A percentile compares a stretch with the other conserved stretches of the same genome.
Evolutionary conservation across 2,329 filamentous ascomycete species (phyloP).

Genomic region (Aotearoamyces nothofagi): DNA sequence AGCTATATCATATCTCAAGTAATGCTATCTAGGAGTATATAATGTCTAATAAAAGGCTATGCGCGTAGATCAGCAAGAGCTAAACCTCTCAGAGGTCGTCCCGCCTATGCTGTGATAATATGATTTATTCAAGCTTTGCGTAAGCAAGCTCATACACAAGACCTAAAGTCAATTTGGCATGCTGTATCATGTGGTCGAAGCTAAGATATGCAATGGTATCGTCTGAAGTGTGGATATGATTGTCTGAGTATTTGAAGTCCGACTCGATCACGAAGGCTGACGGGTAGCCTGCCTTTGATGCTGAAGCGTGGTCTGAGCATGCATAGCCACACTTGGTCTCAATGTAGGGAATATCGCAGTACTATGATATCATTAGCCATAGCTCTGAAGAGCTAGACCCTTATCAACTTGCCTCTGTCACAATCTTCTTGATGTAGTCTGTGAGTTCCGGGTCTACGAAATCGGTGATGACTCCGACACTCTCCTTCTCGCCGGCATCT

Average conservation of each 20-base stretch:
- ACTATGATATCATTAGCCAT: no score
- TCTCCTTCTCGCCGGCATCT: conserved; percentile 68
- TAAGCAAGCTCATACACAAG: conserved; percentile 76
- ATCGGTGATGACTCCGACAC: conserved; percentile 84
- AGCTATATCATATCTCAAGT: no score
- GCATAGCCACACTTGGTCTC: conserved; percentile 84
- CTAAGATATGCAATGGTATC: conserved; percentile 58
- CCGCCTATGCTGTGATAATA: no score
- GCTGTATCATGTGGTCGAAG: conserved; percentile 86
- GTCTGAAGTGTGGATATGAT: conserved; percentile 55
- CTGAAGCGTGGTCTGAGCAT: conserved; percentile 61
- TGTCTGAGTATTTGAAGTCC: conserved; percentile 48
- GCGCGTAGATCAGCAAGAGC: no score
- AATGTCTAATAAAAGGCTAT: no score
- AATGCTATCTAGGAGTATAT: no score
- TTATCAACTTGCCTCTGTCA: conserved; percentile 47
- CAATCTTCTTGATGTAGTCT: conserved; percentile 77
- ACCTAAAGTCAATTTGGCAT: conserved; percentile 70
- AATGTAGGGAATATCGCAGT: conserved; percentile 78
- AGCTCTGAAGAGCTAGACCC: no score
- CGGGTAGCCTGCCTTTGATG: conserved; percentile 59
- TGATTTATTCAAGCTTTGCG: conserved; percentile 42
- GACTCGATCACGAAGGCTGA: conserved; percentile 66
- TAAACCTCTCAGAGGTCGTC: no score
- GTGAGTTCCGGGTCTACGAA: conserved; percentile 75